Percentiles rank a stretch among this genome's conserved stretches.
Conservation (phyloP, 441 rosid species). For the Daphne laureola region DNA sequence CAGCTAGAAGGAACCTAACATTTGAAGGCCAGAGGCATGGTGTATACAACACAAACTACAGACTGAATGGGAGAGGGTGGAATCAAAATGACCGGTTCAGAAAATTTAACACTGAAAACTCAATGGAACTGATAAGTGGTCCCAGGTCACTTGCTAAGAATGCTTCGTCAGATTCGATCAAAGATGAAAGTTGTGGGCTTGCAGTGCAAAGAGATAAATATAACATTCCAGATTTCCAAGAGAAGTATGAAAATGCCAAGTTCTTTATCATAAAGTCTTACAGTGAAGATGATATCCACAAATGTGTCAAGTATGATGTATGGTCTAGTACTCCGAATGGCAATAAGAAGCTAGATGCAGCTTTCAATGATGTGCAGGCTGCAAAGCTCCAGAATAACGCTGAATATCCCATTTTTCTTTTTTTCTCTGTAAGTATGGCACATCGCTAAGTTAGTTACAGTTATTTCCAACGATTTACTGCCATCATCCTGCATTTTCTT, state of each 20-base stretch:
- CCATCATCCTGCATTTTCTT: not conserved
- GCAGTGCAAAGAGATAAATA: conserved; percentile 27
- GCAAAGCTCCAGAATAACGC: conserved; percentile 28
- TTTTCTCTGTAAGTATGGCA: not conserved
- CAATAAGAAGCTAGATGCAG: conserved; percentile 52
- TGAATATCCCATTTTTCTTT: conserved; percentile 46
- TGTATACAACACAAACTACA: conserved; percentile 24
- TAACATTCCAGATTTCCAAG: conserved; percentile 39
- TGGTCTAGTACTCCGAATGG: conserved; percentile 59
- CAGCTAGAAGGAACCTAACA: conserved; percentile 27
- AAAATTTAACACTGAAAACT: conserved; percentile 28
- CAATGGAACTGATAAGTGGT: conserved; percentile 59
- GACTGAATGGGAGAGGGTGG: conserved; percentile 32
- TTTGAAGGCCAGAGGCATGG: conserved; percentile 36
- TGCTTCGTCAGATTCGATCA: conserved; percentile 25
- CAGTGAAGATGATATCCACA: conserved; percentile 59
- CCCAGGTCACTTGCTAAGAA: conserved; percentile 44
- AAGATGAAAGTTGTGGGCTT: conserved; percentile 27
- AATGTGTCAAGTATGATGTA: conserved; percentile 50
- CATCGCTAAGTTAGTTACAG: too few species aligned
- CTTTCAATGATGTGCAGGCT: conserved; percentile 34
- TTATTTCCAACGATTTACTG: not conserved
- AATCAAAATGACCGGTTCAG: conserved; percentile 36
- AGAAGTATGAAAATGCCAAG: conserved; percentile 35
- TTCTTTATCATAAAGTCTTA: conserved; percentile 58